A percentile compares a stretch with the other conserved stretches of the same genome.
Conservation (phyloP, 352 stramenopile species). For the Globisporangium paroecandrum region DNA sequence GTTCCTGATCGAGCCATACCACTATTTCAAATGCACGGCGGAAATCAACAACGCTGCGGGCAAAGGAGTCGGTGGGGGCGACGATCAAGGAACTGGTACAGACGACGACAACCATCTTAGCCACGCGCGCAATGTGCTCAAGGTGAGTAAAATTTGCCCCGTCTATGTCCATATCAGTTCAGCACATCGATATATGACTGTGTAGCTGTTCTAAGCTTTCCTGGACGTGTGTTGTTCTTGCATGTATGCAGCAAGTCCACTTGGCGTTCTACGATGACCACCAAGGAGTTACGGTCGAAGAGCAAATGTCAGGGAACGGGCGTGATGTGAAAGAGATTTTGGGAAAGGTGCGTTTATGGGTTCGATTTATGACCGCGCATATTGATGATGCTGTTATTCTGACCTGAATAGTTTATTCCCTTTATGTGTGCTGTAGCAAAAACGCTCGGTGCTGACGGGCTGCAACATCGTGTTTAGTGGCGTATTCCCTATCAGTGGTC, state of each 20-base stretch:
- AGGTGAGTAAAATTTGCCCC: constrained; percentile 24
- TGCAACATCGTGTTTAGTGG: constrained; percentile 82
- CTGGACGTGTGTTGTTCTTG: neutral
- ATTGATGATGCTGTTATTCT: neutral
- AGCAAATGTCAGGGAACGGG: constrained; percentile 67
- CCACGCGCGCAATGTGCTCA: constrained; percentile 57
- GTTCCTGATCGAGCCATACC: constrained; percentile 83
- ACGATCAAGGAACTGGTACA: constrained; percentile 27
- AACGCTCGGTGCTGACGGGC: constrained; percentile 55
- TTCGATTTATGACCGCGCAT: neutral
- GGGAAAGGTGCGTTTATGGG: constrained; percentile 34
- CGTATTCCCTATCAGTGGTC: constrained; percentile 61
- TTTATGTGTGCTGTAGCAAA: constrained; percentile 39
- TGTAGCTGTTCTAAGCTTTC: neutral
- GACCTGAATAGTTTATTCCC: constrained; percentile 5
- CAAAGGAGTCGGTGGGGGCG: constrained; percentile 36
- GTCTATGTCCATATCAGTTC: neutral
- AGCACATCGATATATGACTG: neutral
- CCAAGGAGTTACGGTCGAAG: constrained; percentile 50
- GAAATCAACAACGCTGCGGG: constrained; percentile 86
- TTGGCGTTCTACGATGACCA: constrained; percentile 55
- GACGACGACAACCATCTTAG: constrained; percentile 46
- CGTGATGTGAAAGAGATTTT: constrained; percentile 70
- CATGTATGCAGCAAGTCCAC: constrained; percentile 42
- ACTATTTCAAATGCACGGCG: constrained; percentile 76